phyloP scores from a whole-genome alignment of 164 flowering plant genomes.

The grape (Vitis vinifera) region ASM3070453v1 NC_081818.1:7492501-7493000 shows the following conservation, averaged over 20 bases:
- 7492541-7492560: conserved; percentile 80
- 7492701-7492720: not conserved
- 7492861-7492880: too few relatives aligned
- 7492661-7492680: not conserved
- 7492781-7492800: not conserved
- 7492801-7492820: not conserved
- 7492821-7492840: too few relatives aligned
- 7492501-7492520: conserved; percentile 77
- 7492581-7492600: conserved; percentile 58
- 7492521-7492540: conserved; percentile 71
- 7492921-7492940: too few relatives aligned
- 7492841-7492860: too few relatives aligned
- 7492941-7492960: too few relatives aligned
- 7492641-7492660: not conserved
- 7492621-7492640: conserved; percentile 74
- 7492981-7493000: too few relatives aligned
- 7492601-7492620: conserved; percentile 75
- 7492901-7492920: too few relatives aligned
- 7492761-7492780: not conserved
- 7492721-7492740: not conserved
- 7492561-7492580: conserved; percentile 76
- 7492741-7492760: too few relatives aligned
- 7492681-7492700: not conserved
- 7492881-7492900: too few relatives aligned
- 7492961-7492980: too few relatives aligned